phyloP scores from a whole-genome alignment of 2,329 filamentous ascomycete species.

The Cladosporium sp. region DNA sequence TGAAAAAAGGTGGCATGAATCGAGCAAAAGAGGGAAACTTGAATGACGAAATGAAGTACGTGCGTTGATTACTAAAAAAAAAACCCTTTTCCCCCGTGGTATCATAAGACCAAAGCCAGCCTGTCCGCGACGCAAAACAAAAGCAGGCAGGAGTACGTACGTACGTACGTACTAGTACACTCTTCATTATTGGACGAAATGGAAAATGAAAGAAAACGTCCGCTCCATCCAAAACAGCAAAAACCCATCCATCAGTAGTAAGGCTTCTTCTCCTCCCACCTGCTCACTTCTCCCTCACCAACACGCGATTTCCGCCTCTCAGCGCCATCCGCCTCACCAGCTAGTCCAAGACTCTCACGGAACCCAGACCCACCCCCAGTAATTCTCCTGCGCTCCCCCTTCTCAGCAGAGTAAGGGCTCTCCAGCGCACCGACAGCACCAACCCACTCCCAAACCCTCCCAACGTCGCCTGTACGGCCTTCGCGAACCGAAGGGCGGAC shows the following conservation, averaged over 20 bases:
- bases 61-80: no score
- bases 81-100: no score
- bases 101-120: no score
- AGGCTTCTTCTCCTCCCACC: conserved; percentile 7
- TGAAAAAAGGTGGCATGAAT: no score
- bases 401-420: conserved; percentile 17
- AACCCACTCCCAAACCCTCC: conserved; percentile 65
- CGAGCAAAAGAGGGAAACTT: no score
- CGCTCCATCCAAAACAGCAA: neutral
- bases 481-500: conserved; percentile 72
- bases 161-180: no score
- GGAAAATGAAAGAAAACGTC: neutral
- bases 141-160: no score
- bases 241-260: conserved; percentile 8
- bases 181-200: no score
- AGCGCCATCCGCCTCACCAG: conserved; percentile 12
- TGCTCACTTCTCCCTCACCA: neutral
- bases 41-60: no score
- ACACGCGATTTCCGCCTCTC: conserved; percentile 1
- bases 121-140: no score
- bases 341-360: conserved; percentile 4
- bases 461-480: conserved; percentile 50
- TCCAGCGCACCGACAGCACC: conserved; percentile 46
- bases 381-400: conserved; percentile 22
- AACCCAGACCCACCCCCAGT: conserved; percentile 12